Percentiles rank a stretch among this genome's conserved stretches.
Evolutionary conservation across 345 rosid genomes (phyloP).

Genomic region (Sonneratia caseolaris): DNA sequence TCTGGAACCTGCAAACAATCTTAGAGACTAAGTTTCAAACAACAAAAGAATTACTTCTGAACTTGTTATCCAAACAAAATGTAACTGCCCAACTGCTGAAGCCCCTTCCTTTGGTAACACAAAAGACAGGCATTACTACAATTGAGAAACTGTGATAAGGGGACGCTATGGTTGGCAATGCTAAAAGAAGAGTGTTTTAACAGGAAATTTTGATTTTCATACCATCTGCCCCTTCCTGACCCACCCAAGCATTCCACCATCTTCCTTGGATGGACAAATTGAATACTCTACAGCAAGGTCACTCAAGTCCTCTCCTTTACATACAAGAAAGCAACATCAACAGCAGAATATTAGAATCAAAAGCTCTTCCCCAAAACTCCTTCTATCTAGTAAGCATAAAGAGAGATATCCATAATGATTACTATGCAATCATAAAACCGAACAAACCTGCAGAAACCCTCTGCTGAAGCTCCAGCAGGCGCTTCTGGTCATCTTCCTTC

Average conservation of each 20-base stretch:
- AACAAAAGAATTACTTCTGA: background rate
- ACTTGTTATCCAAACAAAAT: background rate
- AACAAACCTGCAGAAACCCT: conserved; percentile 46
- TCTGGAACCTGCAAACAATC: conserved; percentile 54
- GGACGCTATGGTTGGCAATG: background rate
- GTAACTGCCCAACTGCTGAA: background rate
- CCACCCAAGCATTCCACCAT: conserved; percentile 96
- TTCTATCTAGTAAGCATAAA: background rate
- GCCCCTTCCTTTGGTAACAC: background rate
- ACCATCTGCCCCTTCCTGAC: conserved; percentile 86
- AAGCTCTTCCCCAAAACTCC: background rate
- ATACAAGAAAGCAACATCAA: conserved; percentile 9
- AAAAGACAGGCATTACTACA: background rate
- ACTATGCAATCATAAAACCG: background rate
- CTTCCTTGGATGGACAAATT: conserved; percentile 70
- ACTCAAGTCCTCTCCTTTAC: conserved; percentile 82
- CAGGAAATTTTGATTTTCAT: conserved; percentile 6
- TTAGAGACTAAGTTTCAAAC: background rate
- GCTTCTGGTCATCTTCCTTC: conserved; percentile 54
- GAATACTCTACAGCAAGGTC: conserved; percentile 82
- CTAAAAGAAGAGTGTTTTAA: background rate
- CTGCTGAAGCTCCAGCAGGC: conserved; percentile 47
- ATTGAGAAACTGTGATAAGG: background rate
- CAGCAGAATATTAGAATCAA: conserved; percentile 1
- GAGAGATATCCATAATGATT: background rate